phyloP scores from a whole-genome alignment of 768 basidiomycete species.

The Cyathus striatus region DNA sequence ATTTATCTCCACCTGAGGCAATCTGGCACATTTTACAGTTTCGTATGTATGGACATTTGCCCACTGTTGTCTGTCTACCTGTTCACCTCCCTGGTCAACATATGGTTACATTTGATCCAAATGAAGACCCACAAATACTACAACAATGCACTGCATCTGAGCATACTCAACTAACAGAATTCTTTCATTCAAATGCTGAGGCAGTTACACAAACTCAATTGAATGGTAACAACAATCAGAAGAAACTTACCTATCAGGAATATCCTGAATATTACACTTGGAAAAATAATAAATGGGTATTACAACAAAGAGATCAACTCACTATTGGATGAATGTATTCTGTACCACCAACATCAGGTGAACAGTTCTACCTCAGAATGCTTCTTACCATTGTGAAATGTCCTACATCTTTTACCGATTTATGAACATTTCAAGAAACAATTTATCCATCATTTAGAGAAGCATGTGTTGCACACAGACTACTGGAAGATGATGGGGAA shows the following conservation, averaged over 20 bases:
- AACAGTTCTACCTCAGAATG: conserved; percentile 28
- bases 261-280: too few relatives aligned
- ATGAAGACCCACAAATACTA: too few relatives aligned
- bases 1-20: conserved; percentile 27
- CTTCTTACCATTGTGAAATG: conserved; percentile 27
- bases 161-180: too few relatives aligned
- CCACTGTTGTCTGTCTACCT: conserved; percentile 24
- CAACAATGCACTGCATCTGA: too few relatives aligned
- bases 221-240: too few relatives aligned
- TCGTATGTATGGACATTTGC: conserved; percentile 22
- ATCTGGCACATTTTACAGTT: conserved; percentile 27
- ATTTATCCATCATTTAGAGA: conserved; percentile 18
- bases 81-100: conserved; percentile 32
- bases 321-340: conserved; percentile 20
- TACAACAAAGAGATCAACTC: conserved; percentile 9
- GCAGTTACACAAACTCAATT: too few relatives aligned
- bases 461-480: conserved; percentile 27
- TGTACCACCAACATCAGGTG: conserved; percentile 23
- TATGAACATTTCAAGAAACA: conserved; percentile 8
- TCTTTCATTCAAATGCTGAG: too few relatives aligned
- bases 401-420: conserved; percentile 13
- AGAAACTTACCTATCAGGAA: too few relatives aligned
- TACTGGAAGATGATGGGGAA: conserved; percentile 36
- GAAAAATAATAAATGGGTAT: conserved; percentile 5
- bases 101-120: conserved; percentile 17